Conservation (phyloP, 331 rosid species). For the Ulmus americana region DNA sequence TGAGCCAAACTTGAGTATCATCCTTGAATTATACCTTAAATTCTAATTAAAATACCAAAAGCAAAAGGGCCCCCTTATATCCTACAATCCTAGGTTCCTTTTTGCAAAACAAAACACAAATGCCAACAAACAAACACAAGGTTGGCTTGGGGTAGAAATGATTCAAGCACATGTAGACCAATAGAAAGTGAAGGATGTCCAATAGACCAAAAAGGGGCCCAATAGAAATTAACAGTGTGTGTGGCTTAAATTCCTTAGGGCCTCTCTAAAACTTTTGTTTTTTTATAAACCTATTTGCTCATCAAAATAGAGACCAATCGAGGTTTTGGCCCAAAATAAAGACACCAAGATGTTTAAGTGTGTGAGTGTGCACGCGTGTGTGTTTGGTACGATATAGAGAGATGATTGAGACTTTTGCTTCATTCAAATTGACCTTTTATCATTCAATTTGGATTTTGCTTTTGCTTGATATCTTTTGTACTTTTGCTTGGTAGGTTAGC, state of each 20-base stretch:
- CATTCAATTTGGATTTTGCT: background rate
- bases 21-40: background rate
- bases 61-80: background rate
- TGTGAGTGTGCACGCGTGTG: slow-evolving; percentile 14
- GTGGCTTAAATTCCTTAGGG: slow-evolving; percentile 15
- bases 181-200: slow-evolving; percentile 18
- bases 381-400: background rate
- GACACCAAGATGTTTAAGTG: slow-evolving; percentile 17
- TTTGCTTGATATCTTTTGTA: slow-evolving; percentile 13
- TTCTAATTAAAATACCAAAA: background rate
- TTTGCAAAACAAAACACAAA: slow-evolving; percentile 19
- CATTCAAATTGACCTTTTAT: background rate
- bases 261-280: slow-evolving; percentile 18
- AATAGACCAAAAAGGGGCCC: slow-evolving; percentile 21
- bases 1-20: no score
- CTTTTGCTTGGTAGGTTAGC: slow-evolving; percentile 26
- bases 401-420: slow-evolving; percentile 3
- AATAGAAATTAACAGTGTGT: slow-evolving; percentile 1
- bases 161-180: slow-evolving; percentile 26
- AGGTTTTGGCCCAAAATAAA: slow-evolving; percentile 16
- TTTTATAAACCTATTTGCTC: slow-evolving; percentile 15
- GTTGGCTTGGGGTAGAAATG: slow-evolving; percentile 15
- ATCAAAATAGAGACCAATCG: slow-evolving; percentile 21
- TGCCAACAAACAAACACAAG: slow-evolving; percentile 28
- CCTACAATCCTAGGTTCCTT: slow-evolving; percentile 5